Base-by-base conservation (phyloP, 331 rosid species). In the Stylosanthes scabra region DNA sequence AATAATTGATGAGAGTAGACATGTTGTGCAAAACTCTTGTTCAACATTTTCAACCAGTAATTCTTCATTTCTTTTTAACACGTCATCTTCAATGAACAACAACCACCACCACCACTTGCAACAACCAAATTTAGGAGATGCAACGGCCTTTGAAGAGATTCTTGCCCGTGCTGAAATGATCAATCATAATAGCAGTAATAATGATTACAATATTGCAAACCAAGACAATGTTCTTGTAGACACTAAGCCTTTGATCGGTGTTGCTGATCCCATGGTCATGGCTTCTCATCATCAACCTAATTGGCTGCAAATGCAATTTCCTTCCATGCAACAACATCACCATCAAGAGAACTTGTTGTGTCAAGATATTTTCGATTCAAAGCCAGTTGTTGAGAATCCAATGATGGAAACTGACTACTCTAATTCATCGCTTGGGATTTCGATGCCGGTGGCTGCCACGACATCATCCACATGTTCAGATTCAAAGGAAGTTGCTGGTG, bases 271-370 rank as follows among this genome's bases (percentile, higher is more conserved):
- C 10, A 70, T 66, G 63, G 76, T 31, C 14, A 60, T 54, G 72
- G 75, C 55, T 59, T 65, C 86, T 9, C 75, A 70, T 9, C 75
- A 70, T 13, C 80, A 65, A 13, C 37, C 51, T 11, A 56, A 84
- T 55, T 90, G 87, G 91, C 47, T 81, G 37, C 67, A 75, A 67
- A 51, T 78, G 31, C 66, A 72, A 59, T 29, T 73, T 20, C 73
- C 80, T 27, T 6, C 57, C 2, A 31, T 64, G 8, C 80, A 55
- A 8, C 64, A 61, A 0, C 69, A 67, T 4, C 10, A 67, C 1
- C 10, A 59, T n/a, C 67, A 20, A 27, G 27, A 40, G 54, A 76
- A 28, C 45, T 4, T 74, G 31, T 66, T 71, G 31, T 66, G 61
- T 61, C 52, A 82, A 1, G 79, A 78, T 12, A 70, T 76, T 7